Evolutionary conservation across 768 basidiomycete species (phyloP), one percentile per base, ranked within the genome.

Genomic region (Lactifluus pinguis): DNA sequence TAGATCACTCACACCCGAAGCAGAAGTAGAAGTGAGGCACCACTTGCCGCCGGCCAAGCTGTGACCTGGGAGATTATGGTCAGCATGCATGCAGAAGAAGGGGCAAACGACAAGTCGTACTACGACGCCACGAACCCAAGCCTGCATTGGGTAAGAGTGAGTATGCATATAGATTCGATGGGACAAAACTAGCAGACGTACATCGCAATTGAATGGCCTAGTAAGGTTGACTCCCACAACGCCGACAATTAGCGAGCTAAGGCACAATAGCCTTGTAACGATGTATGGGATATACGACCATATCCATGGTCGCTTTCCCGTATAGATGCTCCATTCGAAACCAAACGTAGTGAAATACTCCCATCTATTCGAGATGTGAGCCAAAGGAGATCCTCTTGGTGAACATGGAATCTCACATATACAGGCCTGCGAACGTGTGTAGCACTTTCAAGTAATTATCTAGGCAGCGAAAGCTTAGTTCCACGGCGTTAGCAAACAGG

Each of bases 221-320:
- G 30, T 25, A 25, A 54, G 13, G n/a, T 60, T 51, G 54, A 61
- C 51, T 11, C 54, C 60, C 7, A 56, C 29, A 15, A 61, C 34
- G 9, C 21, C 25, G 10, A 44, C 7, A 36, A 61, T 30, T 19
- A 51, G 13, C n/a, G 29, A 25, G 5, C 13, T 1, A 3, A 61
- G 38, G 6, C 54, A 39, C 2, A 61, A 19, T 1, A 29, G 0
- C 47, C 60, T 21, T 25, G 53, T 30, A 17, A 34, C 14, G 48
- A 56, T 6, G 49, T 61, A 61, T 3, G 36, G 15, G 19, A 54
- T 48, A n/a, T 56, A 49, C 7, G 60, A 61, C 60, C 60, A 61
- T 39, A 54, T 54, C 54, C 53, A 56, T n/a, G n/a, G 54, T 14
- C 60, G 54, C 29, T 30, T 17, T 19, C 60, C 48, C n/a, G 60